phyloP scores from a whole-genome alignment of 2,329 filamentous ascomycete species.

The Hymenoscyphus occultus region DNA sequence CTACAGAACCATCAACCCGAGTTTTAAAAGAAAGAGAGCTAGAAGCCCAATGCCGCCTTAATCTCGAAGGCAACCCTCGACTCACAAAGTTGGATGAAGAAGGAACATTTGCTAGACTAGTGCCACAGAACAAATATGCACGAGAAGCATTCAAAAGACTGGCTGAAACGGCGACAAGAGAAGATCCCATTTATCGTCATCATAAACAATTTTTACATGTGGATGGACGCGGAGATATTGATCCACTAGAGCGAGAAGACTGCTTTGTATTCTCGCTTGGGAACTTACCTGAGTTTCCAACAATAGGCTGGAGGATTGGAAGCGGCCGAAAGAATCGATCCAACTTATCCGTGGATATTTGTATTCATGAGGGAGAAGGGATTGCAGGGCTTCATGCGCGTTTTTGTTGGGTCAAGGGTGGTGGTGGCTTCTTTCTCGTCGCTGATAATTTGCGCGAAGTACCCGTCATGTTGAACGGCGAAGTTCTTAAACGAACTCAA shows the following conservation, averaged over 20 bases:
- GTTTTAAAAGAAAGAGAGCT: slow-evolving; percentile 12
- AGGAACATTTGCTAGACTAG: slow-evolving; percentile 19
- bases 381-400: slow-evolving; percentile 24
- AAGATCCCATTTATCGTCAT: slow-evolving; percentile 11
- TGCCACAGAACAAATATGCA: slow-evolving; percentile 19
- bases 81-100: slow-evolving; percentile 6
- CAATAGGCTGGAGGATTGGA: slow-evolving; percentile 26
- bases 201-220: slow-evolving; percentile 18
- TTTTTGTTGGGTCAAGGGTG: slow-evolving; percentile 26
- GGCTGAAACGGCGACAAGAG: not conserved
- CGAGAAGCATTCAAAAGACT: slow-evolving; percentile 18
- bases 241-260: slow-evolving; percentile 13
- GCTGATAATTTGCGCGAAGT: slow-evolving; percentile 20
- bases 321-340: slow-evolving; percentile 18
- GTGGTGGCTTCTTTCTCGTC: slow-evolving; percentile 25
- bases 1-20: slow-evolving; percentile 21
- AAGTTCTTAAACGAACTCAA: slow-evolving; percentile 20
- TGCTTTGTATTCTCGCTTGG: slow-evolving; percentile 19
- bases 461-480: slow-evolving; percentile 24
- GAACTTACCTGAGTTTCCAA: slow-evolving; percentile 19
- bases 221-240: slow-evolving; percentile 12
- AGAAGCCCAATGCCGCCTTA: slow-evolving; percentile 7
- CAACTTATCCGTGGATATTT: slow-evolving; percentile 23
- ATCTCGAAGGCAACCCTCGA: not conserved
- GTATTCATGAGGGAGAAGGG: slow-evolving; percentile 20